phyloP scores from a whole-genome alignment of 2,329 filamentous ascomycete species.

The Trichoderma sp. region DNA sequence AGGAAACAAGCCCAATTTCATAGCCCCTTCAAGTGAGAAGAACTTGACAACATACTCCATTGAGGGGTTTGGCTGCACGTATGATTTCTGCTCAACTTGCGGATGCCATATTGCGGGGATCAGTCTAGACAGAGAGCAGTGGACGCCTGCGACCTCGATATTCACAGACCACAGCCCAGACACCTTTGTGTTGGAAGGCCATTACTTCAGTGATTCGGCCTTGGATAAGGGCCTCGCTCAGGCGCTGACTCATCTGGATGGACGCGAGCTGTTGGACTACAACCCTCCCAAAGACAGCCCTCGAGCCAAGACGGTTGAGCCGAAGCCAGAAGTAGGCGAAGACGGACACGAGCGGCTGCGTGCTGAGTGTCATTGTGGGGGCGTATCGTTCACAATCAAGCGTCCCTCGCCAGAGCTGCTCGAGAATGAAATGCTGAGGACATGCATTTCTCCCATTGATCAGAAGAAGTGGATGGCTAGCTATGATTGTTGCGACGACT shows the following conservation, averaged over 20 bases:
- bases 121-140: slow-evolving; percentile 40
- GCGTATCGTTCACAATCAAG: slow-evolving; percentile 51
- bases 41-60: slow-evolving; percentile 47
- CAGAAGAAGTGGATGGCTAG: slow-evolving; percentile 48
- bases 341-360: slow-evolving; percentile 47
- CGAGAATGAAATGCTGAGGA: slow-evolving; percentile 38
- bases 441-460: slow-evolving; percentile 45
- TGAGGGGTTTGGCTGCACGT: slow-evolving; percentile 37
- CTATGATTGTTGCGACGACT: slow-evolving; percentile 51
- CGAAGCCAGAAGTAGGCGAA: slow-evolving; percentile 39
- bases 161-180: slow-evolving; percentile 44
- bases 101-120: slow-evolving; percentile 50
- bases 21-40: slow-evolving; percentile 44
- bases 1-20: slow-evolving; percentile 44
- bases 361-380: slow-evolving; percentile 52
- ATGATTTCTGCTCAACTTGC: slow-evolving; percentile 52
- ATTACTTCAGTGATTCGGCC: slow-evolving; percentile 44
- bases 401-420: slow-evolving; percentile 43
- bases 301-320: slow-evolving; percentile 36
- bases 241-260: slow-evolving; percentile 42
- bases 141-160: slow-evolving; percentile 47
- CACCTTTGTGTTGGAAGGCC: slow-evolving; percentile 42
- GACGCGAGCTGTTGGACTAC: slow-evolving; percentile 40
- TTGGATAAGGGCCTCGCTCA: slow-evolving; percentile 45
- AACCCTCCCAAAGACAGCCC: slow-evolving; percentile 42